Conservation (phyloP, 169 alveolate genomes). For the Cryptosporidium parvum region DNA sequence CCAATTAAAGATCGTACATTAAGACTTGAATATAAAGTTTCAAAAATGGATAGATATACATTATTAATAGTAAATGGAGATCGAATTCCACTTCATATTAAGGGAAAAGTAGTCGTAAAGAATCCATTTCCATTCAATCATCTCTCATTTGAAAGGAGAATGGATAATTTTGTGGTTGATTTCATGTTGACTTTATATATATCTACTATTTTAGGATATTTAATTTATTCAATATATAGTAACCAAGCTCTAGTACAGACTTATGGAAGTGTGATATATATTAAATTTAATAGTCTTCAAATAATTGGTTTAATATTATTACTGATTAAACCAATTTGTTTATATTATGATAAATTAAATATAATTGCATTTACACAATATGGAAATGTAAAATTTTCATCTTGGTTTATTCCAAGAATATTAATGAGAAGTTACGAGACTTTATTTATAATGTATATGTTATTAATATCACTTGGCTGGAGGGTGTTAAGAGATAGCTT, state of each 20-base stretch:
- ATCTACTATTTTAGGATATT: conserved; percentile 15
- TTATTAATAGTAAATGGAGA: conserved; percentile 71
- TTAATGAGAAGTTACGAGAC: conserved; percentile 41
- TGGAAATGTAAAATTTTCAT: conserved; percentile 35
- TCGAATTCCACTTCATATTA: conserved; percentile 44
- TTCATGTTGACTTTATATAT: conserved; percentile 50
- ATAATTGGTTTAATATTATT: conserved; percentile 21
- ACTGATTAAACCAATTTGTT: conserved; percentile 20
- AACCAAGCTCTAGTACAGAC: conserved; percentile 16
- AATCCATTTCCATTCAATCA: conserved; percentile 68
- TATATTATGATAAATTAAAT: conserved; percentile 35
- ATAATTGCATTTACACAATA: conserved; percentile 4
- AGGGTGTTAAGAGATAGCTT: conserved; percentile 54
- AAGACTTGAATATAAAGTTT: conserved; percentile 16
- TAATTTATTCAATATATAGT: conserved; percentile 2
- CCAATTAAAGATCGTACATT: conserved; percentile 24
- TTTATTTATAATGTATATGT: conserved; percentile 36
- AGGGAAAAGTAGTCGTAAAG: conserved; percentile 12
- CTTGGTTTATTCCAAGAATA: conserved; percentile 67
- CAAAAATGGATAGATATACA: conserved; percentile 57
- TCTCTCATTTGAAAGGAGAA: conserved; percentile 65
- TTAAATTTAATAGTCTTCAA: conserved; percentile 18
- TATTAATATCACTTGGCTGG: conserved; percentile 74
- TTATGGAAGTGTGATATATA: conserved; percentile 6
- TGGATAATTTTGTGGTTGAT: conserved; percentile 27